phyloP scores from a whole-genome alignment of 2,329 filamentous ascomycete genomes.

The Ramularia collo-cygni region DNA sequence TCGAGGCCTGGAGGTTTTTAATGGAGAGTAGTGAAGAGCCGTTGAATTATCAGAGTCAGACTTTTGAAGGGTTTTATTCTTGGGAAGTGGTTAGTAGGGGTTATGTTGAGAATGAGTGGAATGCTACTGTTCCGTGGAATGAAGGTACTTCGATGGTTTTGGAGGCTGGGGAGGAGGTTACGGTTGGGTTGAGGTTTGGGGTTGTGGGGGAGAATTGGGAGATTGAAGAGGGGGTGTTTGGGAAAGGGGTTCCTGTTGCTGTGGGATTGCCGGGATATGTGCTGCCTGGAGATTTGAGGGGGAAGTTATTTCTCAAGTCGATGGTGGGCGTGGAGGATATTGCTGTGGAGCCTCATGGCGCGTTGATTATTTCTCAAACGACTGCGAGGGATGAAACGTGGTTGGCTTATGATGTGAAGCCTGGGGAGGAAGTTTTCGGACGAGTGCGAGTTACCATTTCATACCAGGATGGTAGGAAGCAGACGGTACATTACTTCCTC shows the following conservation, averaged over 20 bases:
- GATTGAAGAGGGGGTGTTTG: conserved; percentile 43
- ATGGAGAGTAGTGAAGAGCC: conserved; percentile 37
- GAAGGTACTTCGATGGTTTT: conserved; percentile 42
- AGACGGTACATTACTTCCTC: conserved; percentile 53
- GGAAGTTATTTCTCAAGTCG: conserved; percentile 42
- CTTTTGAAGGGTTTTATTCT: conserved; percentile 55
- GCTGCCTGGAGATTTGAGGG: conserved; percentile 42
- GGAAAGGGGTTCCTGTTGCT: conserved; percentile 42
- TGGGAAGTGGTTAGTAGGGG: conserved; percentile 52
- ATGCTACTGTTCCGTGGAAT: conserved; percentile 48
- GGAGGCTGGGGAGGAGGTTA: conserved; percentile 39
- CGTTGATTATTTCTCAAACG: conserved; percentile 31
- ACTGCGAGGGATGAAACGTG: conserved; percentile 19
- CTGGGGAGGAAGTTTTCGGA: conserved; percentile 43
- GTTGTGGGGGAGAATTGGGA: conserved; percentile 39
- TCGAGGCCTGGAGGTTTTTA: conserved; percentile 53
- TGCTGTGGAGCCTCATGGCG: conserved; percentile 32
- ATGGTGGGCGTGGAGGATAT: conserved; percentile 37
- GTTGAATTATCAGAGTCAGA: conserved; percentile 44
- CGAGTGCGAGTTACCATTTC: conserved; percentile 42
- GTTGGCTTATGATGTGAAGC: conserved; percentile 38
- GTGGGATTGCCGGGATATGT: conserved; percentile 51
- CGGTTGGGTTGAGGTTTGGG: conserved; percentile 48
- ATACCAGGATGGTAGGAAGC: conserved; percentile 43
- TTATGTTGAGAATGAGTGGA: conserved; percentile 53